Evolutionary conservation across 2,329 filamentous ascomycete species (phyloP).

Genomic region (Shiraia sp.): DNA sequence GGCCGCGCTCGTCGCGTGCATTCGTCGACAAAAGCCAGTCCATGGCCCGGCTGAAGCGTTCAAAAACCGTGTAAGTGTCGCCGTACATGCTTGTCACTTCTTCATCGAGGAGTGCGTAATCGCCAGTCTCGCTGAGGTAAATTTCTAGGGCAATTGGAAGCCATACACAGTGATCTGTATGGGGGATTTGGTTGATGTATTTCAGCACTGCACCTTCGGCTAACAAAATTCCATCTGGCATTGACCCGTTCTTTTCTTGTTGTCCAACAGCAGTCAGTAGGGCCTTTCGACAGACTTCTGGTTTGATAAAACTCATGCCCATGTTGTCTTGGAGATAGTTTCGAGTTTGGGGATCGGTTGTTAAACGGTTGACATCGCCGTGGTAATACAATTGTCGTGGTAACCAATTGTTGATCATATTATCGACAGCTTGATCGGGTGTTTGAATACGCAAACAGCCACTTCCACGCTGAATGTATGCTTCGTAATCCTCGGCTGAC

Average conservation of each 20-base stretch:
- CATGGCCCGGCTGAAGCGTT: conserved; percentile 61
- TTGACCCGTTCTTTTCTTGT: conserved; percentile 59
- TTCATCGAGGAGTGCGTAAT: conserved; percentile 56
- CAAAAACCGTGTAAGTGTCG: conserved; percentile 56
- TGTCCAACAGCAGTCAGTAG: conserved; percentile 57
- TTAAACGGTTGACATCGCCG: conserved; percentile 62
- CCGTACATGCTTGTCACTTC: conserved; percentile 50
- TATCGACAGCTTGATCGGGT: conserved; percentile 59
- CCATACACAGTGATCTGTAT: conserved; percentile 65
- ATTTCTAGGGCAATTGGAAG: conserved; percentile 59
- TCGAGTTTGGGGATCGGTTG: conserved; percentile 62
- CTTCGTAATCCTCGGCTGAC: conserved; percentile 54
- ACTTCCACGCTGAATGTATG: conserved; percentile 55
- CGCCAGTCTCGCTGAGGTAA: conserved; percentile 60
- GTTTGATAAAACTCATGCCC: conserved; percentile 63
- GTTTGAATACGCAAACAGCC: conserved; percentile 59
- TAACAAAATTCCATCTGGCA: conserved; percentile 62
- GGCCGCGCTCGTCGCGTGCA: conserved; percentile 56
- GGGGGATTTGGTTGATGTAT: conserved; percentile 65
- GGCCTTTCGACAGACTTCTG: conserved; percentile 53
- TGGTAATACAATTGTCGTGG: conserved; percentile 63
- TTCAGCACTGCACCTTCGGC: conserved; percentile 60
- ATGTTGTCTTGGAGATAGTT: conserved; percentile 65
- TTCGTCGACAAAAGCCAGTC: conserved; percentile 55
- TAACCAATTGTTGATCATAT: conserved; percentile 64